These are phyloP conservation scores for Senna tora DNA, from an alignment of 306 rosid species.

Conservation along the genomic window DNA sequence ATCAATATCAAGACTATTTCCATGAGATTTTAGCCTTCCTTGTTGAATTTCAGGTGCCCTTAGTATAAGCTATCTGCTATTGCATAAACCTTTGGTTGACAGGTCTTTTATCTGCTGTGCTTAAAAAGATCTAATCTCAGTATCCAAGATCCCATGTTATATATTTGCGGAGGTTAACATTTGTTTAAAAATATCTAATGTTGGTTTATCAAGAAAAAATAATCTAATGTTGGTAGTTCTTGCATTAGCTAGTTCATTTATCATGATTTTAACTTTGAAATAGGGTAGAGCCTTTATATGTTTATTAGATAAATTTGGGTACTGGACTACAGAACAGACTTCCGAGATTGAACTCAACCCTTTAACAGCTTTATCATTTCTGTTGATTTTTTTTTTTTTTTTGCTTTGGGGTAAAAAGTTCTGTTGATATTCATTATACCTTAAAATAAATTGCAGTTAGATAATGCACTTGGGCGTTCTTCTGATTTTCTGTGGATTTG, in stretches of 20 bases:
- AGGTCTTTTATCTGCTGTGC: not conserved
- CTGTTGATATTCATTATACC: not conserved
- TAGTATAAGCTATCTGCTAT: not conserved
- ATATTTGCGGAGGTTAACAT: not conserved
- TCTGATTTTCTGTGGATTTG: no score
- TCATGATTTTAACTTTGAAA: not conserved
- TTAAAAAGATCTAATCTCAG: not conserved
- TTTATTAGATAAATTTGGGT: not conserved
- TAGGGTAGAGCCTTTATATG: not conserved
- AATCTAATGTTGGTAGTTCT: not conserved
- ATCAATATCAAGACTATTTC: constrained; percentile 26
- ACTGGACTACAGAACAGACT: not conserved
- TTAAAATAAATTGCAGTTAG: not conserved
- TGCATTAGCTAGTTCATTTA: not conserved
- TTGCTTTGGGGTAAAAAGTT: no score
- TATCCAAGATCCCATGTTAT: not conserved
- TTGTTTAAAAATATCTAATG: not conserved
- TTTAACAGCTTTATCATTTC: not conserved
- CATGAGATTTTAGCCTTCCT: constrained; percentile 7
- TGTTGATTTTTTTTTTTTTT: no score
- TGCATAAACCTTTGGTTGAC: not conserved
- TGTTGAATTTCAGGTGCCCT: constrained; percentile 11
- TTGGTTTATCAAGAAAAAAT: no score
- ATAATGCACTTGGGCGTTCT: no score
- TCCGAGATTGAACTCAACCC: not conserved